These are phyloP conservation scores for Ceratobasidium sp. DNA, from an alignment of 1,284 basidiomycete genomes.

Conservation along the genomic window DNA sequence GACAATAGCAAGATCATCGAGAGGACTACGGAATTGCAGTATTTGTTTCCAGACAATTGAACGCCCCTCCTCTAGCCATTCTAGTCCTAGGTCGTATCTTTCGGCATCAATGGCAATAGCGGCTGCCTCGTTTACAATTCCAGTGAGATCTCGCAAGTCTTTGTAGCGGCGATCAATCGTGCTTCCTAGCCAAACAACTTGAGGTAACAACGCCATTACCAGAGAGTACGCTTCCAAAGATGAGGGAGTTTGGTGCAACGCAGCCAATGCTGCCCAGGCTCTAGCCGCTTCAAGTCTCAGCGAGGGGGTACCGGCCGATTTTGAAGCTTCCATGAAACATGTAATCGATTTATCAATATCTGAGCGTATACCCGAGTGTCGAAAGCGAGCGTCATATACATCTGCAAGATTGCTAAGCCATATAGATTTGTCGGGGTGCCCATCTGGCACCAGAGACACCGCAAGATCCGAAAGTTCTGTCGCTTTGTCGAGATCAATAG, in stretches of 20 bases:
- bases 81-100: background rate
- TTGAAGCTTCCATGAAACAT: background rate
- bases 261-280: background rate
- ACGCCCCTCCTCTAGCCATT: background rate
- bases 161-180: background rate
- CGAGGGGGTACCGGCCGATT: background rate
- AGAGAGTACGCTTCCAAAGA: background rate
- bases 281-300: background rate
- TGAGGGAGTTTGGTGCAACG: background rate
- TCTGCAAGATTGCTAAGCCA: too few species aligned
- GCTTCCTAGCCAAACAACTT: background rate
- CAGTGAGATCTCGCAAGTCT: too few species aligned
- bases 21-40: background rate
- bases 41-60: background rate
- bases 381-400: background rate
- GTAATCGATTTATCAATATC: background rate
- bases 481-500: too few species aligned
- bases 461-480: too few species aligned
- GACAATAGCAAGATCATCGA: background rate
- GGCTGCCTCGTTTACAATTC: too few species aligned
- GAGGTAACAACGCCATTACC: background rate
- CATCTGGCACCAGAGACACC: too few species aligned
- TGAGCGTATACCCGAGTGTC: background rate
- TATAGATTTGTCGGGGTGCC: too few species aligned
- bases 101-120: too few species aligned